Conservation (phyloP, 2,329 filamentous ascomycete species). For the Shiraia sp. region DNA sequence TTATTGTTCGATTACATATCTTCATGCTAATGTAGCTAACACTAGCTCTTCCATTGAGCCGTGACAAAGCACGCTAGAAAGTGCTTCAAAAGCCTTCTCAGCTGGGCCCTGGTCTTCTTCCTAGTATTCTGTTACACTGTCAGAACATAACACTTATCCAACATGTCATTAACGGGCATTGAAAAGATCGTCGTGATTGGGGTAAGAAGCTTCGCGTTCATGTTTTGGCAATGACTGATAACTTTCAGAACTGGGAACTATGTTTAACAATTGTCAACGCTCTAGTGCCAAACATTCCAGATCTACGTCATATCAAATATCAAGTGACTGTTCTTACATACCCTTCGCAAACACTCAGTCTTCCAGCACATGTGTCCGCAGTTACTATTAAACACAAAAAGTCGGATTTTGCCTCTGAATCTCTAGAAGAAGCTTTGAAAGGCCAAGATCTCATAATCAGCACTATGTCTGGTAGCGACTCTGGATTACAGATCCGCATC, state of each 20-base stretch:
- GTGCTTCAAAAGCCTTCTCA: not conserved
- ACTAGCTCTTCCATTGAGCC: slow-evolving; percentile 27
- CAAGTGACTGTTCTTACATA: slow-evolving; percentile 31
- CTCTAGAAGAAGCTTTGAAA: slow-evolving; percentile 37
- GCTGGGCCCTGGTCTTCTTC: not conserved
- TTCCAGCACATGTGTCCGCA: slow-evolving; percentile 17
- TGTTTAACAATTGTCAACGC: slow-evolving; percentile 29
- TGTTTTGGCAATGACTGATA: slow-evolving; percentile 6
- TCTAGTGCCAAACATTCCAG: slow-evolving; percentile 11
- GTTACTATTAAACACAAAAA: slow-evolving; percentile 20
- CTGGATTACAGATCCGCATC: slow-evolving; percentile 32
- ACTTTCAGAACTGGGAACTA: slow-evolving; percentile 27
- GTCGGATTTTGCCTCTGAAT: slow-evolving; percentile 35
- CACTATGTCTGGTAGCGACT: slow-evolving; percentile 32
- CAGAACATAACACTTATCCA: not conserved
- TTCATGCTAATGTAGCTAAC: slow-evolving; percentile 9
- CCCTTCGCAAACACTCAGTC: slow-evolving; percentile 22
- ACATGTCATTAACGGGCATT: slow-evolving; percentile 19
- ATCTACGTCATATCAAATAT: slow-evolving; percentile 5
- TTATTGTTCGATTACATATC: slow-evolving; percentile 6
- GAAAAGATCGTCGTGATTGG: slow-evolving; percentile 30
- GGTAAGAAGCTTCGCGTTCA: slow-evolving; percentile 11
- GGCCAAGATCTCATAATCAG: slow-evolving; percentile 46
- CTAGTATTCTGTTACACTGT: not conserved
- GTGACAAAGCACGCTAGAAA: slow-evolving; percentile 5